Conservation (phyloP, 371 early-diverging fungal genomes). For the Mortierella sp. region DNA sequence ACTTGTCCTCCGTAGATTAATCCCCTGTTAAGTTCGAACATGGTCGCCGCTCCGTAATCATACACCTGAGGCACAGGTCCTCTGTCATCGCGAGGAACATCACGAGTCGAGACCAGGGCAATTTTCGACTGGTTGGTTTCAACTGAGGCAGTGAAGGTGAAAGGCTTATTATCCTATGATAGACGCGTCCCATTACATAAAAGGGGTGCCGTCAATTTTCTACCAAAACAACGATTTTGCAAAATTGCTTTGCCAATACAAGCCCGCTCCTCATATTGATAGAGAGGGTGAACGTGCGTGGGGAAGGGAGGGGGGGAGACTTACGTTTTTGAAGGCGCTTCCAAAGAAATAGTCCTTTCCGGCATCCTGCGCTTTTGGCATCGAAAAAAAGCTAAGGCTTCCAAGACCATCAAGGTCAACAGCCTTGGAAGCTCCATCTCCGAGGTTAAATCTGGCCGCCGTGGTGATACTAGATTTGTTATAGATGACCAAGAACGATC, state of each 20-base stretch:
- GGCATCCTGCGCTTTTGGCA: slow-evolving; percentile 20
- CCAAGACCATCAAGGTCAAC: background rate
- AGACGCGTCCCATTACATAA: too few relatives aligned
- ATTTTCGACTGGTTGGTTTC: background rate
- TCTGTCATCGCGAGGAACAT: background rate
- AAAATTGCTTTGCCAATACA: too few relatives aligned
- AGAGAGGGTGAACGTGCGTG: too few relatives aligned
- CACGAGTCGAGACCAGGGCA: slow-evolving; percentile 18
- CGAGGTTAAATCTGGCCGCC: slow-evolving; percentile 24
- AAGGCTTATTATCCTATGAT: background rate
- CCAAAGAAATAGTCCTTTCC: too few relatives aligned
- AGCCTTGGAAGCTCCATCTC: slow-evolving; percentile 6
- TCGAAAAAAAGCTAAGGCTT: slow-evolving; percentile 12
- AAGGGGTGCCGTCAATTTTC: too few relatives aligned
- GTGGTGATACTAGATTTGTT: slow-evolving; percentile 9
- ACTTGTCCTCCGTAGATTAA: slow-evolving; percentile 39
- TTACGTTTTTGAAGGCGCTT: too few relatives aligned
- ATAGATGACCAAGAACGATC: slow-evolving; percentile 32
- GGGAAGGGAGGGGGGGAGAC: too few relatives aligned
- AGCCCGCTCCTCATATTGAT: too few relatives aligned
- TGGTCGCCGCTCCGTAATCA: slow-evolving; percentile 28
- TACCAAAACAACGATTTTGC: too few relatives aligned
- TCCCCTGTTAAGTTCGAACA: background rate
- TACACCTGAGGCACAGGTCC: slow-evolving; percentile 24
- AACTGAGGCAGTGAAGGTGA: slow-evolving; percentile 10